phyloP scores from a whole-genome alignment of 108 stramenopile genomes.

The Cyclotella baltica region DNA sequence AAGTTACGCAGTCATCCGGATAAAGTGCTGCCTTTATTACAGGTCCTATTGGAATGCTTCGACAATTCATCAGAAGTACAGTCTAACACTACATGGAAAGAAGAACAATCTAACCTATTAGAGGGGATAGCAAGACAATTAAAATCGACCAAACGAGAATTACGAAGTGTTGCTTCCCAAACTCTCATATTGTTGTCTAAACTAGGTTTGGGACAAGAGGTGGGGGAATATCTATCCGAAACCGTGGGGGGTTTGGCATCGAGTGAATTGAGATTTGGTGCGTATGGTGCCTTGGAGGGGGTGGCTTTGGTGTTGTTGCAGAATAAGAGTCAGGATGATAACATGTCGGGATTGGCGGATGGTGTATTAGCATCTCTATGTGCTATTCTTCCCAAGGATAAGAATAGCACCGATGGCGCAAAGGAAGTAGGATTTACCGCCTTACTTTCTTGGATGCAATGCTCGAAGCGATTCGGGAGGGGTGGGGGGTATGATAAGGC shows the following conservation, averaged over 20 bases:
- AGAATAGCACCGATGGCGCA: conserved; percentile 40
- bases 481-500: conserved; percentile 56
- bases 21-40: conserved; percentile 4
- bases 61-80: not conserved
- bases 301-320: not conserved
- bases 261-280: conserved; percentile 48
- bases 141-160: conserved; percentile 41
- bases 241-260: conserved; percentile 16
- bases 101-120: not conserved
- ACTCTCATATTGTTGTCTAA: conserved; percentile 31
- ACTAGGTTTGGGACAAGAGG: not conserved
- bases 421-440: not conserved
- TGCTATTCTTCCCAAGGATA: conserved; percentile 57
- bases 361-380: conserved; percentile 28
- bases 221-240: conserved; percentile 28
- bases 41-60: not conserved
- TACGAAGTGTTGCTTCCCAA: conserved; percentile 36
- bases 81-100: conserved; percentile 1
- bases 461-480: conserved; percentile 30
- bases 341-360: conserved; percentile 16
- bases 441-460: conserved; percentile 64
- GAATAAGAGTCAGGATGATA: not conserved
- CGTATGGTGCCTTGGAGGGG: conserved; percentile 50
- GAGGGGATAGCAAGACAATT: conserved; percentile 34
- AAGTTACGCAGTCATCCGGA: conserved; percentile 14